Evolutionary conservation across 225 moss, liverwort and hornwort species (phyloP).

Genomic region (Thuidium tamariscinum): DNA sequence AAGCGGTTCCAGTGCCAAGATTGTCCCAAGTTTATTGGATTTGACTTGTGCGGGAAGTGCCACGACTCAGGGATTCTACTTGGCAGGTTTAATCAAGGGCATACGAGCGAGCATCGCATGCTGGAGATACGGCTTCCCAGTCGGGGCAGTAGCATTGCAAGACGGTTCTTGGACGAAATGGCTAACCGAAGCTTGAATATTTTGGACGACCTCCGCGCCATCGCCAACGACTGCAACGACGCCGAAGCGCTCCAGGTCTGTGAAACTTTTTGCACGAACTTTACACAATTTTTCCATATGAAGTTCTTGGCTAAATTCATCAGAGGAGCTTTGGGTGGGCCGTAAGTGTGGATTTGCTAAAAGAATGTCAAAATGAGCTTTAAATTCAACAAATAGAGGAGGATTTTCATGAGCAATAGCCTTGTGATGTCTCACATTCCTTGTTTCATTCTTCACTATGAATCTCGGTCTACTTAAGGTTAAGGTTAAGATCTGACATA

Average conservation of each 20-base stretch:
- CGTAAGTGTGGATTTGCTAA: background rate
- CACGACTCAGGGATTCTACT: slow-evolving; percentile 41
- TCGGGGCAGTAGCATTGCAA: slow-evolving; percentile 8
- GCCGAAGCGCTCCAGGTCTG: slow-evolving; percentile 7
- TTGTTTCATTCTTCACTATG: background rate
- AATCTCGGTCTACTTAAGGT: background rate
- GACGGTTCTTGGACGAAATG: slow-evolving; percentile 20
- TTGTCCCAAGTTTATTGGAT: slow-evolving; percentile 46
- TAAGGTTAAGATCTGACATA: background rate
- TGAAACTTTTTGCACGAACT: background rate
- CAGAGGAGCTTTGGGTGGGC: background rate
- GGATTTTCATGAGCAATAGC: background rate
- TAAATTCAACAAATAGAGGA: background rate
- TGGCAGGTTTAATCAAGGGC: slow-evolving; percentile 79
- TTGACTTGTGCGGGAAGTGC: slow-evolving; percentile 72
- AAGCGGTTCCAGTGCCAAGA: slow-evolving; percentile 51
- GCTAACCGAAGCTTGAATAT: slow-evolving; percentile 13
- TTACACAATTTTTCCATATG: background rate
- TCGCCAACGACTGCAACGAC: slow-evolving; percentile 22
- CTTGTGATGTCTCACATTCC: background rate
- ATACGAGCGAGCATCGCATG: slow-evolving; percentile 44
- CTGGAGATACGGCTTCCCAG: slow-evolving; percentile 16
- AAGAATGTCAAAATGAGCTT: background rate
- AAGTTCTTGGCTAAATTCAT: background rate
- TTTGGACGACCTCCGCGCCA: slow-evolving; percentile 9